A percentile compares a stretch with the other conserved stretches of the same genome.
Conservation (phyloP, 371 early-diverging fungal genomes). For the Gilbertella persicaria region DNA sequence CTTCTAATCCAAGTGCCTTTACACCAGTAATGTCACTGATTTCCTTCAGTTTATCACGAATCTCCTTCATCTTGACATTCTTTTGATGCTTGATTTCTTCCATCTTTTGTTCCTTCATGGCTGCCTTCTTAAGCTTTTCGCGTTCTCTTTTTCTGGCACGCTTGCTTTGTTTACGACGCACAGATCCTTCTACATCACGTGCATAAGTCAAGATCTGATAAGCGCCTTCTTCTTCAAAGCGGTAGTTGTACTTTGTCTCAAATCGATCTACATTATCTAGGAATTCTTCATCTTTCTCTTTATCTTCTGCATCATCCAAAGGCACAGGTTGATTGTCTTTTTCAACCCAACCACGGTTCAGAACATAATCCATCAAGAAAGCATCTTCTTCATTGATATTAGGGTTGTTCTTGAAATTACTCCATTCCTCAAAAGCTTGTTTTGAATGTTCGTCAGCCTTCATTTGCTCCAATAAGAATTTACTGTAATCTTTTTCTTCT, state of each 20-base stretch:
- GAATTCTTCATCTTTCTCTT: conserved; percentile 60
- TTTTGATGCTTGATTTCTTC: conserved; percentile 90
- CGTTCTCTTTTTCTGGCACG: conserved; percentile 73
- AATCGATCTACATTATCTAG: conserved; percentile 83
- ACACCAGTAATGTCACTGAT: conserved; percentile 88
- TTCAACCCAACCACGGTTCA: conserved; percentile 95
- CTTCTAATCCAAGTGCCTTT: conserved; percentile 67
- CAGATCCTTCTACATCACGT: conserved; percentile 74
- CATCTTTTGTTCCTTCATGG: conserved; percentile 63
- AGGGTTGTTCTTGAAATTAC: conserved; percentile 56
- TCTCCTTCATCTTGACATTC: conserved; percentile 85
- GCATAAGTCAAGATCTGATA: conserved; percentile 70
- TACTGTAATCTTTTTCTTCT: conserved; percentile 82
- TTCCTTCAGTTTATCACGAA: conserved; percentile 73
- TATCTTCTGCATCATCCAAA: conserved; percentile 53
- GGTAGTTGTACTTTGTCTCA: conserved; percentile 89
- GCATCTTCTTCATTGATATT: conserved; percentile 69
- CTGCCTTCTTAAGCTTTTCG: conserved; percentile 69
- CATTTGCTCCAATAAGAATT: conserved; percentile 82
- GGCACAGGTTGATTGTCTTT: conserved; percentile 50
- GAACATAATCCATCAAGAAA: conserved; percentile 88
- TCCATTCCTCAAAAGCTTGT: conserved; percentile 65
- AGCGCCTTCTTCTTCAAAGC: conserved; percentile 87
- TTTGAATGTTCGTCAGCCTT: conserved; percentile 52
- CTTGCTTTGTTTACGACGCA: conserved; percentile 72